Base-by-base conservation (phyloP, 208 protist genomes). In the Leishmania aethiopica region DNA sequence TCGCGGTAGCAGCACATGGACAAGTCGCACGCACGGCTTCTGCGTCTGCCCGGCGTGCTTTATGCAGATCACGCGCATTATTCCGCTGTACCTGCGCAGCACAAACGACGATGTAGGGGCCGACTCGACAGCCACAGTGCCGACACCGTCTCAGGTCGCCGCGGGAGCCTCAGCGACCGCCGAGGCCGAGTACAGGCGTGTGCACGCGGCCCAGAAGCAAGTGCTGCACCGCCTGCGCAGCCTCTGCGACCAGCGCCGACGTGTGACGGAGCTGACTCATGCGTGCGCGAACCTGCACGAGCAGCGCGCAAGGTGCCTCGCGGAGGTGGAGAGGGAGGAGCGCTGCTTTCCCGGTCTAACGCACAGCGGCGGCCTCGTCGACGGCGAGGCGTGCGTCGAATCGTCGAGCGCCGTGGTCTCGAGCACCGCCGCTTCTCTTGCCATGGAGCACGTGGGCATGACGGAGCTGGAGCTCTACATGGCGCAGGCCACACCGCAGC, bases 391-490 rank as follows among this genome's bases (percentile, higher is more conserved):
- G 40, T 22, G 45, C 19, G 55, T 15, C 3, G 32, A 62, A 2
- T 13, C 64, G 64, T 53, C 57, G 17, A 74, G 35, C 62, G 40
- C 55, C 17, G 35, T 37, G 1, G 57, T 53, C 40, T 28, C 73
- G 1, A 40, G 45, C n/a, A 59, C 40, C 42, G 17, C 66, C 80
- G 35, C 69, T 75, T 37, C 82, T 49, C 70, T 86, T 42, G 37
- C 86, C 8, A 75, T 92, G 17, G 87, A 91, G 32, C 64, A 81
- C 13, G 95, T 96, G 93, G 91, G 84, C 22, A 81, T 87, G 35
- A 93, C 92, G 40, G 94, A 97, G 83, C 82, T 97, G 17, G 90
- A 94, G 83, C 77, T 94, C 73, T 97, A 95, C 78, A 87, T 95
- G 64, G 81, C 86, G 53, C 87, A 93, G 71, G 87, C 84, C 6